Percentiles rank a stretch among this genome's conserved stretches.
These are phyloP conservation scores for Rutstroemia sp. DNA, from an alignment of 2,329 filamentous ascomycete genomes.

Conservation along the genomic window DNA sequence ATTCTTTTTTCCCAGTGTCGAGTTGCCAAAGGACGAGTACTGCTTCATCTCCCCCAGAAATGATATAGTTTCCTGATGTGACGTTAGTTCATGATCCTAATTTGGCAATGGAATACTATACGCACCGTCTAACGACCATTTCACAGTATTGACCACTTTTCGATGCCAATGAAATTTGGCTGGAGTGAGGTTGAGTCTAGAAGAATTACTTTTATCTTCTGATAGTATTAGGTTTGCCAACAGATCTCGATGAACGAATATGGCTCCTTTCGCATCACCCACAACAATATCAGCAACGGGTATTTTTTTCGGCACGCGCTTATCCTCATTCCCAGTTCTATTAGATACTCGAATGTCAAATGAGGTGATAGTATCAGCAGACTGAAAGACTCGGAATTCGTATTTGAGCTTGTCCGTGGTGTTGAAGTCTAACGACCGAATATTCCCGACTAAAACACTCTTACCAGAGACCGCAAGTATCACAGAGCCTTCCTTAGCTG, in stretches of 20 bases:
- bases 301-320: constrained; percentile 27
- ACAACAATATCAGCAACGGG: constrained; percentile 64
- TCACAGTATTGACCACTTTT: constrained; percentile 71
- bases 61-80: constrained; percentile 75
- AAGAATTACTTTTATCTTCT: constrained; percentile 29
- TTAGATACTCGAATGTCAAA: constrained; percentile 51
- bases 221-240: constrained; percentile 43
- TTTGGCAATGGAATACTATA: constrained; percentile 4
- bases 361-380: constrained; percentile 57
- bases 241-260: constrained; percentile 76
- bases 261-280: constrained; percentile 68
- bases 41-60: constrained; percentile 88
- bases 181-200: constrained; percentile 34
- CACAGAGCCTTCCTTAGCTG: constrained; percentile 47
- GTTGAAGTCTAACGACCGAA: constrained; percentile 28
- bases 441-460: constrained; percentile 53
- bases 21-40: constrained; percentile 90
- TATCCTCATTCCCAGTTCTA: constrained; percentile 16
- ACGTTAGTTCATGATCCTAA: not conserved
- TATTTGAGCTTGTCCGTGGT: constrained; percentile 40
- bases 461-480: constrained; percentile 48
- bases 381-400: constrained; percentile 51
- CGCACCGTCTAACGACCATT: constrained; percentile 87
- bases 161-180: constrained; percentile 88
- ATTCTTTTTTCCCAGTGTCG: constrained; percentile 74